Base-by-base conservation (phyloP, 1,139 yeast genomes). In the Petasospora rhodanensis region DNA sequence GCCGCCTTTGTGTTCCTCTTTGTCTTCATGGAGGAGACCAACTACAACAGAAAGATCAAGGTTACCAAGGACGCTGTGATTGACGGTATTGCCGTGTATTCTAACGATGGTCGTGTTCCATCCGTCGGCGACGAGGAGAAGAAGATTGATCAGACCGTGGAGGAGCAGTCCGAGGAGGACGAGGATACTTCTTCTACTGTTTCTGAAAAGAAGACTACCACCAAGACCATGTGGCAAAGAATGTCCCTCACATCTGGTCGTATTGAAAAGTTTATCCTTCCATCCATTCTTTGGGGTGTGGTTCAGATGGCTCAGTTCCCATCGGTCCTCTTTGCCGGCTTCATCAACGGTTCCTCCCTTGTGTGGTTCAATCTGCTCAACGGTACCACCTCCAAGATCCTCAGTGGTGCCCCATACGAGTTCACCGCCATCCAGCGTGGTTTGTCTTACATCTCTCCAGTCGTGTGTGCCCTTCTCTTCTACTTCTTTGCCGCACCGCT, bases 321-420 rank as follows among this genome's bases (percentile, higher is more conserved):
- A 5, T 67, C 73, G 8, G 69, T 79, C 13, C 45, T 76, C 14
- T 79, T 78, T 73, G 69, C 76, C 31, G 85, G 85, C 2, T 52
- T 75, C 35, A 56, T 73, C 20, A 77, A 78, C 48, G 87, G 85
- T 6, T 64, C 76, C 12, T 77, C 79, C 32, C 65, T 78, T 17
- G 64, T 68, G 35, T 72, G 75, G 73, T 71, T 68, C 50, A 67
- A 70, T 29, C 67, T 72, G 19, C 59, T 71, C 38, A 72, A 70
- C 51, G 68, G 64, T 32, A 63, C 74, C 24, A 53, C 61, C 42
- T 53, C 69, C 20, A 43, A 54, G 28, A 54, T 69, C 31, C 47
- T 72, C 28, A 49, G 65, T 45, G 67, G 61, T n/a, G 56, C 52
- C 11, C 73, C 73, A 15, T 67, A 67, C 47, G 56, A 64, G 40